These are phyloP conservation scores for Excoecaria cochinchinensis DNA, from an alignment of 345 rosid species.

Conservation along the genomic window DNA sequence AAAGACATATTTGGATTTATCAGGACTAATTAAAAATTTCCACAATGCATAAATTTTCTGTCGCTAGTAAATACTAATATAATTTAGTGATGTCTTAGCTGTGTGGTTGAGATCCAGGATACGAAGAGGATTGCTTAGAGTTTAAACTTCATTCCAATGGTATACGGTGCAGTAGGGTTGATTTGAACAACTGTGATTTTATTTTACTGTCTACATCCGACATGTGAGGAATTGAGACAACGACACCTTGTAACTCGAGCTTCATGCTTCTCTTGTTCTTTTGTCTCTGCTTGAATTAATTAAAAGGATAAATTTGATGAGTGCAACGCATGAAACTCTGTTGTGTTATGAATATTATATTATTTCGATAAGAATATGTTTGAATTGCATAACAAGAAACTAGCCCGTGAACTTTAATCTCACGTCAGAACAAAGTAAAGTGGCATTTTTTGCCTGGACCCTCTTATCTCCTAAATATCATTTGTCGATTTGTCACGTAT, in stretches of 20 bases:
- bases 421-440: slow-evolving; percentile 34
- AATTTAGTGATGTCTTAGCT: background rate
- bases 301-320: no score
- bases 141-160: background rate
- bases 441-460: slow-evolving; percentile 27
- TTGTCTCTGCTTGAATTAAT: no score
- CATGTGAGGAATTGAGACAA: slow-evolving; percentile 36
- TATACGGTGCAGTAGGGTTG: background rate
- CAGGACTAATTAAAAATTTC: background rate
- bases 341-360: background rate
- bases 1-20: no score
- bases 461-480: slow-evolving; percentile 11
- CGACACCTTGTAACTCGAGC: background rate
- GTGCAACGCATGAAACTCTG: background rate
- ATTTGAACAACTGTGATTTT: slow-evolving; percentile 1
- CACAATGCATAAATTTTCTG: background rate
- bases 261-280: no score
- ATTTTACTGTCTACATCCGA: slow-evolving; percentile 27
- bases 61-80: no score
- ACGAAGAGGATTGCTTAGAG: background rate
- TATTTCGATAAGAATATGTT: background rate
- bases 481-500: slow-evolving; percentile 21
- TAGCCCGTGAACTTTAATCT: slow-evolving; percentile 51
- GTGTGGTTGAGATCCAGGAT: background rate
- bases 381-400: slow-evolving; percentile 23